Evolutionary conservation across 352 stramenopile genomes (phyloP), one percentile per base, ranked within the genome.

Genomic region (Pythium rhizo-oryzae): DNA sequence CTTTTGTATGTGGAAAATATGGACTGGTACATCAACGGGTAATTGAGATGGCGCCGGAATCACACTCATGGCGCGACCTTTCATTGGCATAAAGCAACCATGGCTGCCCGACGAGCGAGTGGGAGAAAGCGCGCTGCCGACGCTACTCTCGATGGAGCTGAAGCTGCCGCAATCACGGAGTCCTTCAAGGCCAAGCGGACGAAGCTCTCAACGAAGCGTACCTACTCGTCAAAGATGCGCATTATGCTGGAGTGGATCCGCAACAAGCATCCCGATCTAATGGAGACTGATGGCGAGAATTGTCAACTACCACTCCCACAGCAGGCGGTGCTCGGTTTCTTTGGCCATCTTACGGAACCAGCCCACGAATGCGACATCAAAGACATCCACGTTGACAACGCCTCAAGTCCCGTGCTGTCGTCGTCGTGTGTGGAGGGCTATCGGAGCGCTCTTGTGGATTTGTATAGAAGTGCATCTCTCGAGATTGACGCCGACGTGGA

Each of bases 361-460:
- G 60, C 60, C 1, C 30, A 67, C 24, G 49, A 53, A 8, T 67
- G 35, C 21, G 60, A 67, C 24, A 44, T 12, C 5, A 35, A 60
- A 30, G 41, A 53, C 49, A 44, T 54, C 1, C 60, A 59, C n/a
- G 60, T 30, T 15, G 60, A 67, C 51, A 35, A 52, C 12, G 50
- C 24, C 2, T 2, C 30, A 16, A 53, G 21, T 21, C 12, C 28
- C 1, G 50, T 41, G 16, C 44, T 69, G 33, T 63, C 62, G 1
- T 19, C 53, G 11, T 62, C 53, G 30, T 64, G 53, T 49, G 62
- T 58, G 9, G 33, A 33, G 11, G 62, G 44, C 12, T 69, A 69
- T 33, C 11, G 47, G 2, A 69, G 54, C 35, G 54, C 62, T 11
- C 43, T 69, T 9, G 41, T 62, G 1, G 62, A 62, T 39, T 15